Conservation (phyloP, 1,284 basidiomycete genomes). For the Heterobasidion occidentale region DNA sequence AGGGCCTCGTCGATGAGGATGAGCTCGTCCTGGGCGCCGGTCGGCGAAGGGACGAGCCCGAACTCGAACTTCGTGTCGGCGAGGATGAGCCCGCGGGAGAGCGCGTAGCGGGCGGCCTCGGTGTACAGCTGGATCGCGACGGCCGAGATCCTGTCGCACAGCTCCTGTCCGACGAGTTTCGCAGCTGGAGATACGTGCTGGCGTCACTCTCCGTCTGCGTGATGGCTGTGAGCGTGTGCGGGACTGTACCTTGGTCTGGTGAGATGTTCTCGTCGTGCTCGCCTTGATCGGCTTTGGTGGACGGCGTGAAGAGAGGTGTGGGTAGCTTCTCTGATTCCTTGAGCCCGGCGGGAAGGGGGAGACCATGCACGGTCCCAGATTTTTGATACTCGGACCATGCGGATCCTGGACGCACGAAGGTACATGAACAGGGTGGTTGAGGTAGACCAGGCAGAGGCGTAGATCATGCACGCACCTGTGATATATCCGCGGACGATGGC, state of each 20-base stretch:
- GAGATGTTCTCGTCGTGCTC: conserved; percentile 2
- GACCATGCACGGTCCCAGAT: conserved; percentile 84
- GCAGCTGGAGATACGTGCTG: conserved; percentile 34
- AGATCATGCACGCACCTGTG: conserved; percentile 49
- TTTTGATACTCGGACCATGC: conserved; percentile 95
- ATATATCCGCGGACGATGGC: conserved; percentile 97
- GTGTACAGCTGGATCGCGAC: conserved; percentile 67
- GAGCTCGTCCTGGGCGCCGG: conserved; percentile 39
- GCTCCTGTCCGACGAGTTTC: conserved; percentile 56
- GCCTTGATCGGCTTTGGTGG: conserved; percentile 94
- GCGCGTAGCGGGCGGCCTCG: conserved; percentile 75
- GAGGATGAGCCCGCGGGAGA: conserved; percentile 82
- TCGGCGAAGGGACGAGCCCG: conserved; percentile 43
- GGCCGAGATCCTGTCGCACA: conserved; percentile 55
- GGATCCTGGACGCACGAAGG: conserved; percentile 50
- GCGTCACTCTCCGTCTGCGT: no score
- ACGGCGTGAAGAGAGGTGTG: conserved; percentile 90
- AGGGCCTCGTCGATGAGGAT: conserved; percentile 95
- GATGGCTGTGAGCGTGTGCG: neutral
- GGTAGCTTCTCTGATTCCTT: conserved; percentile 83
- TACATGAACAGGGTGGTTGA: neutral
- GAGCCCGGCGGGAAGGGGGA: conserved; percentile 68
- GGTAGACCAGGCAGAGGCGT: neutral
- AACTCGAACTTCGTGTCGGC: conserved; percentile 90
- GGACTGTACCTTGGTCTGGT: conserved; percentile 42